Base-by-base conservation (phyloP, 1,284 basidiomycete species). In the Laetiporus sulphureus region DNA sequence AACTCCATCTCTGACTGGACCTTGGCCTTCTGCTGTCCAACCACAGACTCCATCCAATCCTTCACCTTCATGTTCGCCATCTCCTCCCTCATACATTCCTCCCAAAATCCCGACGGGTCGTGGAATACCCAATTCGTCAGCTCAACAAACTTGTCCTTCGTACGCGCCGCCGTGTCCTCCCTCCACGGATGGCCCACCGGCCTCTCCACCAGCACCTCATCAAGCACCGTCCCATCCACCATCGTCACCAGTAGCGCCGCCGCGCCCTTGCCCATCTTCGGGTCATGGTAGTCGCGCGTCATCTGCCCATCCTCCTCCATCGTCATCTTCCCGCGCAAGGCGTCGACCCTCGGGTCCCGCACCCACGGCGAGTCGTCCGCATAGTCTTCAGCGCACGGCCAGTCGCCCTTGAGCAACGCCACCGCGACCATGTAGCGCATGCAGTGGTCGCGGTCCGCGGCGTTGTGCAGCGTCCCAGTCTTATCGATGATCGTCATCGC, bases 221-320 rank as follows among this genome's bases (percentile, higher is more conserved):
- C 44, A n/a, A 45, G 34, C 18, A 45, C 38, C n/a, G 35, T 41
- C 13, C 44, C 44, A 21, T 45, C 44, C 13, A 36, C 39, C 44
- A 45, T 45, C 35, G 39, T 45, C 15, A 45, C 39, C 3, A 13
- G 12, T 18, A 45, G 16, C 31, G 36, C 44, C 8, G 32, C 37
- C 33, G 44, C 44, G 16, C 35, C 30, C 38, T 45, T 45, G 18
- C 39, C 12, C 39, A 25, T 15, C 4, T 15, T 18, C 10, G 11
- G 38, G 19, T 30, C 24, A 19, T 41, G 32, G 29, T 45, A 45
- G 32, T 45, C 44, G 20, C 15, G 10, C 32, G 44, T 41, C 44
- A 45, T 45, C 44, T 45, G 44, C 38, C 33, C 33, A 32, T 45
- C 44, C 44, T 44, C 42, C 42, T 41, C 44, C 44, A 45, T 45